Base-by-base conservation (phyloP, 257 asterid genomes). In the Solanum clarkiae region DNA sequence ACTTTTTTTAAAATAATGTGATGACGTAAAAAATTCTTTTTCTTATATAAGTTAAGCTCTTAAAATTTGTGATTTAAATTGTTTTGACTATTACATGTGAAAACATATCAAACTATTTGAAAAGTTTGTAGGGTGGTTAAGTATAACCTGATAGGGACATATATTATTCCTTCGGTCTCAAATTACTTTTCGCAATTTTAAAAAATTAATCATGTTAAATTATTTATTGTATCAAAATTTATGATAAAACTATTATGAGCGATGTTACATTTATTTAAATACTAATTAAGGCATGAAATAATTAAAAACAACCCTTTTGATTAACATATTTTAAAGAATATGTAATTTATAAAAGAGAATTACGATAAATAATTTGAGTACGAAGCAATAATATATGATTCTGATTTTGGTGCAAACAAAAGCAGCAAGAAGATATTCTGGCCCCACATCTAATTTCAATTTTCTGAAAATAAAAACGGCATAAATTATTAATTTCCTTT, bases 71-170 rank as follows among this genome's bases (percentile, higher is more conserved):
- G 1, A 0, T 65, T 26, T 1, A 29, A 14, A 7, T 26, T 7
- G 1, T 26, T 65, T 65, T 65, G 45, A 65, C 10, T 14, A 65
- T 18, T 77, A 5, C 32, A 29, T 53, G 42, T 51, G 20, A 79
- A 79, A 79, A 24, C 22, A 4, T 18, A 70, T 17, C 69, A 80
- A 18, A 84, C 45, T 77, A 32, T 40, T 57, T 59, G 87, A 75
- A 84, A 44, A 88, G 87, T 86, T 88, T 85, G 72, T 84, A 83
- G 88, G 82, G 93, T 88, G 55, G 92, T 91, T 87, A 86, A 71
- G 54, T 86, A 55, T 75, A 74, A 54, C 51, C 84, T 74, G 90
- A 89, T 91, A 86, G 51, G 84, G 90, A 63, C 9, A 85, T 87
- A 62, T 57, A 59, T 59, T 59, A 59, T 59, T 59, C 0, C 2